Conservation (phyloP, 495 filamentous ascomycete species). For the Astrothelium subdiscretum region DNA sequence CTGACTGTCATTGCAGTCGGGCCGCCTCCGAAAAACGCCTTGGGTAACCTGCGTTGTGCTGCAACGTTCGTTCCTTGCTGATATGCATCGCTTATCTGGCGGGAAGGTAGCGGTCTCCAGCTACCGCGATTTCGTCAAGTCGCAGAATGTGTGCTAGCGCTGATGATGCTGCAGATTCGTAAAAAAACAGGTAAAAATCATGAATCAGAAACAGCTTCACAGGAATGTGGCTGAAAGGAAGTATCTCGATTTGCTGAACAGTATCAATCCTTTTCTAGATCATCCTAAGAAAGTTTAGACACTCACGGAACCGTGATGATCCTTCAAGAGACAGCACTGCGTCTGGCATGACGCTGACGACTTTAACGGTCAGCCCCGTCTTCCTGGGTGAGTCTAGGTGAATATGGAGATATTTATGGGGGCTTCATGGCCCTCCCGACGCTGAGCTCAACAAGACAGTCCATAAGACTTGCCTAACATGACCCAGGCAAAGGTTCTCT, state of each 20-base stretch:
- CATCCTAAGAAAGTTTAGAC: too few species aligned
- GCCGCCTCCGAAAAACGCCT: not conserved
- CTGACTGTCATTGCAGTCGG: not conserved
- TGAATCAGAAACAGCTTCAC: too few species aligned
- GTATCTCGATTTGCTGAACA: too few species aligned
- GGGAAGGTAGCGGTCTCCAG: not conserved
- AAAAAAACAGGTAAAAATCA: too few species aligned
- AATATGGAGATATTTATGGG: not conserved
- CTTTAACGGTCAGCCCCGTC: too few species aligned
- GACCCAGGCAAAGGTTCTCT: slow-evolving; percentile 19
- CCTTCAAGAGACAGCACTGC: too few species aligned
- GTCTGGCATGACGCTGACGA: too few species aligned
- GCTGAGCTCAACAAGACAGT: not conserved
- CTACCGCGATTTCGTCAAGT: not conserved
- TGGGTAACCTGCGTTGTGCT: not conserved
- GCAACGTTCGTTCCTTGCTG: not conserved
- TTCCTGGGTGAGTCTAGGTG: too few species aligned
- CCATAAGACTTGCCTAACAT: not conserved
- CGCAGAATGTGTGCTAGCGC: not conserved
- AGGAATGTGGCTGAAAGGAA: too few species aligned
- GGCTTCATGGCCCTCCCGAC: not conserved
- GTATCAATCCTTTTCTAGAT: too few species aligned
- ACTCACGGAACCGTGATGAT: too few species aligned
- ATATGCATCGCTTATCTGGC: not conserved
- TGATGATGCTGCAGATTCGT: too few species aligned